phyloP scores from a whole-genome alignment of 2,329 filamentous ascomycete species.

The Fusarium tjaetaba region DNA sequence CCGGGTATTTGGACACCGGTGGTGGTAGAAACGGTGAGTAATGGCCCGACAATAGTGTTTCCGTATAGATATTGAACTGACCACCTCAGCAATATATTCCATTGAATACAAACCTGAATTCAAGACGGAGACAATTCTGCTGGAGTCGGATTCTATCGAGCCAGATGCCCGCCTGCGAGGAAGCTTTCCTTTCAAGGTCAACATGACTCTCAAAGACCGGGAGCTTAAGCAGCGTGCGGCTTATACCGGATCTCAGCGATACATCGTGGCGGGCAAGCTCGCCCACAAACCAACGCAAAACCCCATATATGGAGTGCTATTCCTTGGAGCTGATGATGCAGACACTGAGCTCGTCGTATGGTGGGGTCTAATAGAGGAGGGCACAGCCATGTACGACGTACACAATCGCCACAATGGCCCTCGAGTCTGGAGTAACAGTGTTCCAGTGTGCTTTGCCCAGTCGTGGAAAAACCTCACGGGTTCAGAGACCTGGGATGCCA shows the following conservation, averaged over 20 bases:
- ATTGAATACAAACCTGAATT: conserved; percentile 43
- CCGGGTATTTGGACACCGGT: conserved; percentile 34
- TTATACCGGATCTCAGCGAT: conserved; percentile 41
- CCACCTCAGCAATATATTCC: conserved; percentile 34
- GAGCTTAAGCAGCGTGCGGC: conserved; percentile 40
- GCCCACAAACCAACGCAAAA: conserved; percentile 38
- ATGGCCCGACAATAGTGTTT: background rate
- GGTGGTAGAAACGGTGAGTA: conserved; percentile 29
- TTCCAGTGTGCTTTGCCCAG: conserved; percentile 43
- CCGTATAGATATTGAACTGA: conserved; percentile 9
- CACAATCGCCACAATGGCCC: conserved; percentile 35
- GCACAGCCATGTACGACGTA: conserved; percentile 42
- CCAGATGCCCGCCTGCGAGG: conserved; percentile 34
- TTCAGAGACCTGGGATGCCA: conserved; percentile 27
- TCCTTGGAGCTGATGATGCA: conserved; percentile 37
- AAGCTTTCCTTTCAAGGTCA: conserved; percentile 43
- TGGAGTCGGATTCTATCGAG: conserved; percentile 39
- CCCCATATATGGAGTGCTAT: conserved; percentile 41
- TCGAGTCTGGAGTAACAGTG: conserved; percentile 42
- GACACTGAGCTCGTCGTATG: conserved; percentile 42
- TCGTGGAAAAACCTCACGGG: conserved; percentile 42
- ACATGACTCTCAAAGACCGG: conserved; percentile 32
- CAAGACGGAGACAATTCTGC: conserved; percentile 40
- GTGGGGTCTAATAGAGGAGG: conserved; percentile 43
- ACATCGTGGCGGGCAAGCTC: conserved; percentile 38